These are phyloP conservation scores for Monilinia fructigena DNA, from an alignment of 2,329 filamentous ascomycete genomes.

Conservation along the genomic window DNA sequence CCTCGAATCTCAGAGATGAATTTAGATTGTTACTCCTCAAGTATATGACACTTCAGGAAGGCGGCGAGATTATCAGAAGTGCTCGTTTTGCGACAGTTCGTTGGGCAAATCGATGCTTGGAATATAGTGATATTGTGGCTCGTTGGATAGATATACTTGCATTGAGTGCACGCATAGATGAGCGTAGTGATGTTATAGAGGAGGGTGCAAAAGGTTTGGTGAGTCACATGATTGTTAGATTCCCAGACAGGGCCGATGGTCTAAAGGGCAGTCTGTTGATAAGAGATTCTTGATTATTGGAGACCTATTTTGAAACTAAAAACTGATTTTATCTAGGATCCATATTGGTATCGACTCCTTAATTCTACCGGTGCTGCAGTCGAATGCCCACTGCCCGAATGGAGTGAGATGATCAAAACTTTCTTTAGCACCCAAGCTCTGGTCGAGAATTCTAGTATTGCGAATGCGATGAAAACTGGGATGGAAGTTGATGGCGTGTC, in stretches of 20 bases:
- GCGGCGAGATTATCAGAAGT: slow-evolving; percentile 60
- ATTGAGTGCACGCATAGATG: slow-evolving; percentile 61
- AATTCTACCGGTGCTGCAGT: slow-evolving; percentile 51
- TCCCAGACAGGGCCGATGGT: not conserved
- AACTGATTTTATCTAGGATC: slow-evolving; percentile 42
- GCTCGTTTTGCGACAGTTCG: slow-evolving; percentile 80
- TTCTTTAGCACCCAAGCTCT: slow-evolving; percentile 48
- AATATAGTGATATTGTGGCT: slow-evolving; percentile 73
- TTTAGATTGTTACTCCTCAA: slow-evolving; percentile 58
- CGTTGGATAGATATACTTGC: slow-evolving; percentile 89
- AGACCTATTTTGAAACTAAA: not conserved
- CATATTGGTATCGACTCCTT: slow-evolving; percentile 66
- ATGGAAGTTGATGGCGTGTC: slow-evolving; percentile 46
- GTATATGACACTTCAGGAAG: slow-evolving; percentile 60
- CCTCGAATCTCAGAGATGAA: slow-evolving; percentile 38
- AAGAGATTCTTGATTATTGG: not conserved
- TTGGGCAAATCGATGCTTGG: slow-evolving; percentile 85
- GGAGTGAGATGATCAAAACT: slow-evolving; percentile 49
- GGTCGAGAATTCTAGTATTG: slow-evolving; percentile 36
- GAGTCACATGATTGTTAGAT: slow-evolving; percentile 51
- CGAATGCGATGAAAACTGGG: slow-evolving; percentile 39
- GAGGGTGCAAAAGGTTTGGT: slow-evolving; percentile 88
- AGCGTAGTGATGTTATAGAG: slow-evolving; percentile 80
- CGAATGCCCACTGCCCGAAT: slow-evolving; percentile 48
- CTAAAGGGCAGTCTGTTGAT: too few species aligned